Evolutionary conservation across 2,329 filamentous ascomycete species (phyloP).

Genomic region (Whalleya microplaca): DNA sequence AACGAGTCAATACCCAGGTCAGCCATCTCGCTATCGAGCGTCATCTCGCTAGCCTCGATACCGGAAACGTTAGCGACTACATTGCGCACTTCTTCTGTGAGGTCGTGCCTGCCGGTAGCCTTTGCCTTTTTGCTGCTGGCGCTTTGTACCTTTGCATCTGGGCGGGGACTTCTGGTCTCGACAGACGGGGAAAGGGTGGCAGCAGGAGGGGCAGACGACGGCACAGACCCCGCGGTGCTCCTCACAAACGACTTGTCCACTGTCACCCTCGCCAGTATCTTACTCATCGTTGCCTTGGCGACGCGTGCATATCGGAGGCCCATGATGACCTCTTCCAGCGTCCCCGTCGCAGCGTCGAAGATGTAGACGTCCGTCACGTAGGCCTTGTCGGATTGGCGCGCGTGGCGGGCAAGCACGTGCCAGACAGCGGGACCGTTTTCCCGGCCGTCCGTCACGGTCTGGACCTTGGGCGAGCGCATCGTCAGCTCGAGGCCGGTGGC

Average conservation of each 20-base stretch:
- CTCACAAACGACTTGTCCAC: not conserved
- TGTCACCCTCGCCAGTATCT: constrained; percentile 33
- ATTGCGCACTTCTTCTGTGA: constrained; percentile 15
- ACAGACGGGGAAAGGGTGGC: not conserved
- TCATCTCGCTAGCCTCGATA: constrained; percentile 41
- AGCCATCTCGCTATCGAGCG: constrained; percentile 37
- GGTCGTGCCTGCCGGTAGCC: not conserved
- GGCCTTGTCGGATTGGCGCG: constrained; percentile 27
- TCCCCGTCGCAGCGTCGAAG: constrained; percentile 36
- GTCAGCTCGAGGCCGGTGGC: constrained; percentile 36
- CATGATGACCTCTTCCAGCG: constrained; percentile 39
- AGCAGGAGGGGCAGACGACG: not conserved
- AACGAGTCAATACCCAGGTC: constrained; percentile 54
- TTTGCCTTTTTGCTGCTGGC: not conserved
- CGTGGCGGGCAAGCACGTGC: constrained; percentile 36
- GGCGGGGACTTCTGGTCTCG: not conserved
- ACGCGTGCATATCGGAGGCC: constrained; percentile 39
- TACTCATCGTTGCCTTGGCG: constrained; percentile 33
- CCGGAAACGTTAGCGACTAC: constrained; percentile 37
- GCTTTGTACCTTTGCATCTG: not conserved
- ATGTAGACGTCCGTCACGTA: constrained; percentile 41
- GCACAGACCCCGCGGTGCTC: not conserved
- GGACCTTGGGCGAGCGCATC: constrained; percentile 36
- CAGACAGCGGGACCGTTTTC: constrained; percentile 24
- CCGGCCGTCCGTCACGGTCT: not conserved